Conservation (phyloP, 345 rosid genomes). For the Eucalyptus grandis region DNA sequence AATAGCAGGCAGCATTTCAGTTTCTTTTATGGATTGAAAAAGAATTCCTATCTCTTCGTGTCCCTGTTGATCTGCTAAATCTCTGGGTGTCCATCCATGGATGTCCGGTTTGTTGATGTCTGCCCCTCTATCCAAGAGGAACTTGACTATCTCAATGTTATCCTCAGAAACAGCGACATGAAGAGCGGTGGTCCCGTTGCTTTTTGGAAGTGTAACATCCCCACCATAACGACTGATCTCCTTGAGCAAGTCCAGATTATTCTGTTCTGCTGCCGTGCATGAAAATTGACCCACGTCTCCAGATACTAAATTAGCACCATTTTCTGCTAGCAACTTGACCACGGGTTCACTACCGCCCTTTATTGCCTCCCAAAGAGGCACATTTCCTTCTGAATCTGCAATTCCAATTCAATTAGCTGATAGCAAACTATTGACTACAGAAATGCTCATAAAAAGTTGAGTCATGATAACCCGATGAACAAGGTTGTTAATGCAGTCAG, state of each 20-base stretch:
- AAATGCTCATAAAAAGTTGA: neutral
- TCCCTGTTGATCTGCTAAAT: conserved; percentile 90
- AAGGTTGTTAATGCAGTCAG: neutral
- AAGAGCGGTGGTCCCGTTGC: conserved; percentile 60
- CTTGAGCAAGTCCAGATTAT: conserved; percentile 45
- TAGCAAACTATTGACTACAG: neutral
- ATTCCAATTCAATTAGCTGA: neutral
- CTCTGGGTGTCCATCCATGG: conserved; percentile 69
- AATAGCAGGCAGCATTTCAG: conserved; percentile 10
- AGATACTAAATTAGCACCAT: conserved; percentile 26
- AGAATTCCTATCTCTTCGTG: conserved; percentile 69
- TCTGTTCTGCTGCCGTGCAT: conserved; percentile 63
- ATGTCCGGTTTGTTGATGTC: conserved; percentile 59
- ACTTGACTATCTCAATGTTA: conserved; percentile 55
- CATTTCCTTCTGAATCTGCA: conserved; percentile 67
- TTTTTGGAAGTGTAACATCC: conserved; percentile 36
- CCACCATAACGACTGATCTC: conserved; percentile 53
- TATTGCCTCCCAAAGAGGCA: conserved; percentile 92
- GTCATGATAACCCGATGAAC: neutral
- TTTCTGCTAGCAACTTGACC: conserved; percentile 30
- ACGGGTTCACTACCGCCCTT: conserved; percentile 39
- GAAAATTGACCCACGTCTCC: conserved; percentile 88
- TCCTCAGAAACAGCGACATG: conserved; percentile 85
- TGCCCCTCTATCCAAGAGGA: conserved; percentile 61
- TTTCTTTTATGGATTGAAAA: conserved; percentile 23